Evolutionary conservation across 371 early-diverging fungal species (phyloP).

Genomic region (Quaeritorhiza haematococci): DNA sequence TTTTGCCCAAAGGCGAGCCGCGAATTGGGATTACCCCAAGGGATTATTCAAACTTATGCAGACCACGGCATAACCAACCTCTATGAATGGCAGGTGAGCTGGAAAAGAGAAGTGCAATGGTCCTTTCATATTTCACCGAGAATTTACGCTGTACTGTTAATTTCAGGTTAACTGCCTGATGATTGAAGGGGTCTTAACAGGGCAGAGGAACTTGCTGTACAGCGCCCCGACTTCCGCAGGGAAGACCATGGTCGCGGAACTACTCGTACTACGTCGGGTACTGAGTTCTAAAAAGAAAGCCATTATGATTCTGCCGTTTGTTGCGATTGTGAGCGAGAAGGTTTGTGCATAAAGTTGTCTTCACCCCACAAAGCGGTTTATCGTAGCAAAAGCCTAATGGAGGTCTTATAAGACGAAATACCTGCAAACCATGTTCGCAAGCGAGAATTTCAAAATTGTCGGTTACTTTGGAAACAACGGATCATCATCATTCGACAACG

Average conservation of each 20-base stretch:
- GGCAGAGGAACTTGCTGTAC: slow-evolving; percentile 15
- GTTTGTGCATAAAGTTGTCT: neutral
- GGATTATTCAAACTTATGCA: neutral
- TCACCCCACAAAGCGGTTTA: too few species aligned
- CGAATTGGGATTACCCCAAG: neutral
- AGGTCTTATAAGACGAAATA: slow-evolving; percentile 11
- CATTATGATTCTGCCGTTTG: slow-evolving; percentile 27
- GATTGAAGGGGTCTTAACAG: slow-evolving; percentile 13
- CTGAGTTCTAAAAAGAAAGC: slow-evolving; percentile 22
- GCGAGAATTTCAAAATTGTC: slow-evolving; percentile 11
- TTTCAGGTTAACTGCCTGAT: slow-evolving; percentile 7
- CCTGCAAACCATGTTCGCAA: slow-evolving; percentile 12
- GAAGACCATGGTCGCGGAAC: slow-evolving; percentile 28
- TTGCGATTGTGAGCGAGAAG: slow-evolving; percentile 29
- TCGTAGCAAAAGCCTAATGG: too few species aligned
- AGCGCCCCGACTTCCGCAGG: slow-evolving; percentile 33
- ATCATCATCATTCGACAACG: slow-evolving; percentile 17
- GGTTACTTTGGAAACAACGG: slow-evolving; percentile 21
- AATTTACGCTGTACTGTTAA: neutral
- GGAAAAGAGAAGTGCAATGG: too few species aligned
- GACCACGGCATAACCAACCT: neutral
- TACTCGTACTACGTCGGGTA: slow-evolving; percentile 23
- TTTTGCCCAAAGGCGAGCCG: neutral
- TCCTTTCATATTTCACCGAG: neutral
- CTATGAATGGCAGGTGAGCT: slow-evolving; percentile 13